Evolutionary conservation across 2,329 filamentous ascomycete species (phyloP), one percentile per base, ranked within the genome.

Genomic region (Claviceps sp.): DNA sequence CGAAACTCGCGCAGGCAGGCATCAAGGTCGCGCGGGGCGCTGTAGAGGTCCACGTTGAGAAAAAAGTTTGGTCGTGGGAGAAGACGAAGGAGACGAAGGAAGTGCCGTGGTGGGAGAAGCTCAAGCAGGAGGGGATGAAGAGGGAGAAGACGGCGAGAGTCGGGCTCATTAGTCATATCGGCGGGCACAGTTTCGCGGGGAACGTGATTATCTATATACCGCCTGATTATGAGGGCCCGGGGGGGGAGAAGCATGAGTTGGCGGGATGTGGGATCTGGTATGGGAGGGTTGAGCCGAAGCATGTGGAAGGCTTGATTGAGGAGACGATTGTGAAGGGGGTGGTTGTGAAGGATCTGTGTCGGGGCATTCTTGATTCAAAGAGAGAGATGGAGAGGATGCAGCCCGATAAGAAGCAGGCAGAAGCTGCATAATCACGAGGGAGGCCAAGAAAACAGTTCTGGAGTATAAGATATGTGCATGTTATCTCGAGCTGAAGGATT

Each of bases 141-240:
- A 54, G 53, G 5, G 43, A 42, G 30, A 48, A 54, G 6, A 70
- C 74, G 1, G 85, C 81, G 2, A 71, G 82, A 47, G 77, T 90
- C 0, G 87, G 79, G 0, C 61, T 84, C 51, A 85, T 90, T 52
- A 88, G 83, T 55, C 88, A 94, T 60, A 82, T 94, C 50, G 87
- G 87, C 1, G 88, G 88, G 0, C 88, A 94, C 67, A 90, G 89
- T 64, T 91, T 84, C 63, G 88, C 88, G 0, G 88, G 88, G 1
- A 94, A 94, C 64, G 78, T 91, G 38, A 89, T 93, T 47, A 68
- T 93, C 1, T 93, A 93, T 61, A 64, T 93, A 5, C 87, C 88
- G 4, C 84, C 82, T 0, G 62, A 61, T 0, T 54, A 72, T 55
- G 71, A 63, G 55, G 65, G 63, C 3, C 58, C 53, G 34, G 68